Evolutionary conservation across 1,284 basidiomycete genomes (phyloP).

Genomic region (Microbotryomycetes sp.): DNA sequence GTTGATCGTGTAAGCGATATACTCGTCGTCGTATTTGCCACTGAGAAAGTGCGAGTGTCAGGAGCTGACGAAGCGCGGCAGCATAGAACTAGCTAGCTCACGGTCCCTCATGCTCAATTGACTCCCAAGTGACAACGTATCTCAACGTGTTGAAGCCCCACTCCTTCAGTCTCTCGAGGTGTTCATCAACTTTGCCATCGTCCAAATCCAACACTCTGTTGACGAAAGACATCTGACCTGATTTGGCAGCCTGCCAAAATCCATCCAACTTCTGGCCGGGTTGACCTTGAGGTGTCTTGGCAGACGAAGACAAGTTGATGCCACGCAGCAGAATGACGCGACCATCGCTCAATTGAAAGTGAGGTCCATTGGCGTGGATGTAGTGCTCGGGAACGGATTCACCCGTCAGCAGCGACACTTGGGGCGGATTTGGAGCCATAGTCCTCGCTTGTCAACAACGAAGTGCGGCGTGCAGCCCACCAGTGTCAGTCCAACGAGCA

Average conservation of each 20-base stretch:
- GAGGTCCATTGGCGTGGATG: conserved; percentile 48
- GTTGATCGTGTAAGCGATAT: conserved; percentile 83
- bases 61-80: background rate
- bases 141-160: conserved; percentile 96
- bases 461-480: too few relatives aligned
- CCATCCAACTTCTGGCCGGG: conserved; percentile 62
- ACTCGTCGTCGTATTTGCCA: conserved; percentile 82
- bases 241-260: conserved; percentile 85
- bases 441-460: too few relatives aligned
- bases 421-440: conserved; percentile 43
- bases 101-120: conserved; percentile 88
- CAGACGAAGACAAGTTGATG: conserved; percentile 83
- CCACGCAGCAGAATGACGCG: conserved; percentile 81
- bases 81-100: conserved; percentile 54
- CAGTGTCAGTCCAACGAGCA: too few relatives aligned
- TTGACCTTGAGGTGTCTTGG: conserved; percentile 69
- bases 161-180: conserved; percentile 71
- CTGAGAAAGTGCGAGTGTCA: conserved; percentile 45
- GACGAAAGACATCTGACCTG: conserved; percentile 64
- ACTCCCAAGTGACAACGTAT: conserved; percentile 91
- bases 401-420: conserved; percentile 61
- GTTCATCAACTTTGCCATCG: conserved; percentile 78
- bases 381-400: conserved; percentile 47
- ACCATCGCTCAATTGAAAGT: conserved; percentile 78
- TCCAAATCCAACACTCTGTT: conserved; percentile 73